Evolutionary conservation across 2,329 filamentous ascomycete genomes (phyloP).

Genomic region (Pyricularia grisea): DNA sequence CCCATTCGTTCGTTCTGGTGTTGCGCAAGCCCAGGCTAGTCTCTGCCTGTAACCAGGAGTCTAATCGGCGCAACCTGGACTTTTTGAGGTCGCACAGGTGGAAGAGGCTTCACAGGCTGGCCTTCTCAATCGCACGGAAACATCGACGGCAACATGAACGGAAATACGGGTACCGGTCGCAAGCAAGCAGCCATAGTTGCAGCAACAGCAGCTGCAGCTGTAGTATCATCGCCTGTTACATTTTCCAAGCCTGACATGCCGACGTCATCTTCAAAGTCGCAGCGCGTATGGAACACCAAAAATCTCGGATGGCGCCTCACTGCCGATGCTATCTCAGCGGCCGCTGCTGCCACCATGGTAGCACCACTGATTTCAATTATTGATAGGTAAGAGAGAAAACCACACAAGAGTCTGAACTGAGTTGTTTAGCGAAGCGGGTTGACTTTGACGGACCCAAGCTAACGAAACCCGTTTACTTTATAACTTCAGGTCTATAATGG

Average conservation of each 20-base stretch:
- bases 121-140: not conserved
- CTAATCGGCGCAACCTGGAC: not conserved
- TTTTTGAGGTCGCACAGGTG: not conserved
- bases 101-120: not conserved
- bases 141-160: not conserved
- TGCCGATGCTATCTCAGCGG: conserved; percentile 37
- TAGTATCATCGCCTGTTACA: not conserved
- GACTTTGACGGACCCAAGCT: not conserved
- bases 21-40: not conserved
- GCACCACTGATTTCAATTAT: conserved; percentile 82
- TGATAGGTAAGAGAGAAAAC: conserved; percentile 51
- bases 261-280: not conserved
- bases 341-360: conserved; percentile 63
- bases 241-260: conserved; percentile 3
- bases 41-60: not conserved
- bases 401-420: not conserved
- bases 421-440: not conserved
- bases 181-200: not conserved
- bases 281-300: conserved; percentile 11
- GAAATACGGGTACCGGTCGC: not conserved
- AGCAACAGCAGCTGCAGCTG: not conserved
- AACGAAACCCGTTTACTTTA: not conserved
- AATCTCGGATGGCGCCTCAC: conserved; percentile 24
- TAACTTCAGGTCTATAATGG: conserved; percentile 57
- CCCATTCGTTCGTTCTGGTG: not conserved